Evolutionary conservation across 208 protist genomes (phyloP).

Genomic region (Trypanosoma theileri): DNA sequence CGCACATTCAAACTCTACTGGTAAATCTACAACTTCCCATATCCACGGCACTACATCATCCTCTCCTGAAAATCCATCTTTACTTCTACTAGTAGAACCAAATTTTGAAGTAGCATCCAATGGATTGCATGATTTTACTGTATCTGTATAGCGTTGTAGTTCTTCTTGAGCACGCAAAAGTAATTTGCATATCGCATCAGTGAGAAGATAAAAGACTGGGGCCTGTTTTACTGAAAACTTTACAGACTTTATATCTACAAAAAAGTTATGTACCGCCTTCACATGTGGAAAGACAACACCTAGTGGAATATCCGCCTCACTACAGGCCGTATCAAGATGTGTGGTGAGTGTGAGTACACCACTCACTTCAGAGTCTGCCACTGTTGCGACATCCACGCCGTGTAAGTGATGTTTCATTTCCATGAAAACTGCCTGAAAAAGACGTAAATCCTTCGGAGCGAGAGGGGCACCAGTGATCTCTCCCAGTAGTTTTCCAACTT

Average conservation of each 20-base stretch:
- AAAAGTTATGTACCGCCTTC: slow-evolving; percentile 57
- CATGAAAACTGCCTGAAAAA: slow-evolving; percentile 62
- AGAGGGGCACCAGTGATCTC: slow-evolving; percentile 65
- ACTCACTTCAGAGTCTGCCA: slow-evolving; percentile 40
- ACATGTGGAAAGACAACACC: slow-evolving; percentile 52
- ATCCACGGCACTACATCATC: slow-evolving; percentile 15
- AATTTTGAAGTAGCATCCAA: background rate
- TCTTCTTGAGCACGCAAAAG: slow-evolving; percentile 18
- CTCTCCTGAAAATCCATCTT: background rate
- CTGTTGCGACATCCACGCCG: slow-evolving; percentile 45
- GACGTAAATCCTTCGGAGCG: slow-evolving; percentile 41
- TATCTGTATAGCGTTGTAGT: slow-evolving; percentile 20
- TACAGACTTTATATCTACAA: slow-evolving; percentile 41
- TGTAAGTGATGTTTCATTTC: slow-evolving; percentile 67
- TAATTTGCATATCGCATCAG: slow-evolving; percentile 23
- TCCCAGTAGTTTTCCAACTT: slow-evolving; percentile 48
- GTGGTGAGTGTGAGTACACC: slow-evolving; percentile 60
- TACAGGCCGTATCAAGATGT: slow-evolving; percentile 65
- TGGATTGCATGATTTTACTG: background rate
- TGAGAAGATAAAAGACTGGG: slow-evolving; percentile 30
- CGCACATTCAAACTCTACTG: slow-evolving; percentile 4
- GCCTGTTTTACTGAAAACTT: slow-evolving; percentile 23
- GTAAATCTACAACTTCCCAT: slow-evolving; percentile 7
- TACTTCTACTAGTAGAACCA: background rate
- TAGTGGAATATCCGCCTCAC: slow-evolving; percentile 47